Percentiles rank a stretch among this genome's conserved stretches.
These are phyloP conservation scores for Pyrenophora graminea DNA, from an alignment of 2,329 filamentous ascomycete species.

Conservation along the genomic window DNA sequence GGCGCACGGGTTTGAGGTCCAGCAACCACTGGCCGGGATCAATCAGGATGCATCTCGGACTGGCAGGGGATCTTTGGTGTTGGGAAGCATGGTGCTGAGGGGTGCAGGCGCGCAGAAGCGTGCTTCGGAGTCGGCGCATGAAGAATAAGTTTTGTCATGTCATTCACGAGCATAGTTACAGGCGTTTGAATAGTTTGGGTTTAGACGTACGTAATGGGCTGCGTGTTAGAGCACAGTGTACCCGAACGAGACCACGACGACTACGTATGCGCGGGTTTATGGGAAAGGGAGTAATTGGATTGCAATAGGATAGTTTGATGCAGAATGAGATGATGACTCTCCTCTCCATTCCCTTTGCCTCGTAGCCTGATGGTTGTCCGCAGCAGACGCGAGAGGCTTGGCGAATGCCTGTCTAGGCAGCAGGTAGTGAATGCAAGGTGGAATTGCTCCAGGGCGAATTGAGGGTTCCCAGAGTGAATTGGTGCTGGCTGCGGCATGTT, in stretches of 20 bases:
- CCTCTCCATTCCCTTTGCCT: no score
- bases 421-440: no score
- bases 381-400: background rate
- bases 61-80: constrained; percentile 28
- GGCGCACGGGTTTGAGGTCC: constrained; percentile 26
- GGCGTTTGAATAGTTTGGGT: constrained; percentile 7
- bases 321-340: background rate
- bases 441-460: no score
- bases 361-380: background rate
- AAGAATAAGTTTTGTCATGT: constrained; percentile 18
- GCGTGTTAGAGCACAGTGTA: constrained; percentile 1
- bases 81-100: constrained; percentile 41
- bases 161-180: constrained; percentile 7
- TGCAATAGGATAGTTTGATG: background rate
- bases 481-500: background rate
- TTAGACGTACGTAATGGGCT: constrained; percentile 7
- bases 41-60: constrained; percentile 26
- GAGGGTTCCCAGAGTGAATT: background rate
- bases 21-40: constrained; percentile 28
- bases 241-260: background rate
- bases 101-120: constrained; percentile 28
- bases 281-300: background rate
- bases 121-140: constrained; percentile 25
- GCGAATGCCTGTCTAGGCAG: background rate
- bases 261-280: background rate